phyloP scores from a whole-genome alignment of 805 yeast species.

The Sugiyamaella americana region DNA sequence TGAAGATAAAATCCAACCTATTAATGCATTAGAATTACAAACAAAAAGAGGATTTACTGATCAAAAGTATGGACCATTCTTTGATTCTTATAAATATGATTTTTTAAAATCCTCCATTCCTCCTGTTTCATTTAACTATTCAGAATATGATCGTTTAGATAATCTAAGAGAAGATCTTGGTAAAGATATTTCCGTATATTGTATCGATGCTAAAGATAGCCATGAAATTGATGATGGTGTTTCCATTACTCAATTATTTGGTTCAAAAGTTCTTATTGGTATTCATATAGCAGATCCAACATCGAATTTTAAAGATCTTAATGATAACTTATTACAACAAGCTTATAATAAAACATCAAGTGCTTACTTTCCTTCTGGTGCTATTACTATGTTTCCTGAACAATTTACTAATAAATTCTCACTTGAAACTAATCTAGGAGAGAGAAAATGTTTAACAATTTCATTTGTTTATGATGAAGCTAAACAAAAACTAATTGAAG shows the following conservation, averaged over 20 bases:
- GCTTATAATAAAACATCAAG: constrained; percentile 63
- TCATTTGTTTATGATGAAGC: constrained; percentile 32
- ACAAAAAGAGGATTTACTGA: constrained; percentile 1
- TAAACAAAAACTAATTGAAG: constrained; percentile 19
- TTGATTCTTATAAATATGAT: constrained; percentile 8
- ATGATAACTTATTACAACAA: constrained; percentile 37
- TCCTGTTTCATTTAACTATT: neutral
- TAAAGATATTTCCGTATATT: constrained; percentile 50
- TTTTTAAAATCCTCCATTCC: constrained; percentile 6
- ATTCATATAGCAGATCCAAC: constrained; percentile 88
- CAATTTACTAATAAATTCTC: constrained; percentile 47
- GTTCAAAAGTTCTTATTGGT: constrained; percentile 36
- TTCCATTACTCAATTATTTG: constrained; percentile 38
- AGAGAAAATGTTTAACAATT: constrained; percentile 42
- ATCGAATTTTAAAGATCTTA: constrained; percentile 42
- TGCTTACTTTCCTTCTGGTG: constrained; percentile 62
- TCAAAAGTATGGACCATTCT: constrained; percentile 9
- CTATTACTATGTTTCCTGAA: constrained; percentile 65
- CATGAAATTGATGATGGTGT: constrained; percentile 94
- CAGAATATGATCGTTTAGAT: constrained; percentile 11
- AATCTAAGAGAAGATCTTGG: constrained; percentile 9
- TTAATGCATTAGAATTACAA: constrained; percentile 8
- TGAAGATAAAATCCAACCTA: constrained; percentile 2
- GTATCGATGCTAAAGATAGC: constrained; percentile 76
- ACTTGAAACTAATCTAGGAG: constrained; percentile 38